These are phyloP conservation scores for Hura crepitans DNA, from an alignment of 441 rosid genomes.

Conservation along the genomic window DNA sequence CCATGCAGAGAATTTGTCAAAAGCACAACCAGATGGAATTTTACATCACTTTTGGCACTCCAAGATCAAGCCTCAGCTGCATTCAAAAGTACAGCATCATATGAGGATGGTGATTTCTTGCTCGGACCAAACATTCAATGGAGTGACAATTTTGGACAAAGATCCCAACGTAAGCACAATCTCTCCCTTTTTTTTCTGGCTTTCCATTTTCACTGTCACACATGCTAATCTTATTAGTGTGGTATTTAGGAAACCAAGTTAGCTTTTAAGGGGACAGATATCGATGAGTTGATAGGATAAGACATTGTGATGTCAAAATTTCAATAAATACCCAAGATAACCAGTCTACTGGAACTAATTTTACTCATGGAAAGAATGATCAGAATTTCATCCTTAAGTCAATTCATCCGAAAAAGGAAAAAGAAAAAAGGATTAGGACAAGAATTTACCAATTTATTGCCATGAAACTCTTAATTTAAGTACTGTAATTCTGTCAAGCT, in stretches of 20 bases:
- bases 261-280: neutral
- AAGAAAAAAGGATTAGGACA: neutral
- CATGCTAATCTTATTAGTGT: neutral
- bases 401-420: neutral
- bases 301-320: neutral
- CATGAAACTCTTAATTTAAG: constrained; percentile 12
- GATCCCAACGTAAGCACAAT: constrained; percentile 31
- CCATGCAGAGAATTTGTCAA: constrained; percentile 22
- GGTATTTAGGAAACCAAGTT: neutral
- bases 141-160: constrained; percentile 13
- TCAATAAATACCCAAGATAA: neutral
- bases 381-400: neutral
- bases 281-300: too few relatives aligned
- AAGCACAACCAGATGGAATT: constrained; percentile 24
- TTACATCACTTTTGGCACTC: constrained; percentile 49
- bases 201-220: neutral
- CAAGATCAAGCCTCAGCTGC: constrained; percentile 44
- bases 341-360: neutral
- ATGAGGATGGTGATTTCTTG: constrained; percentile 1
- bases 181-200: neutral
- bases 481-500: constrained; percentile 13
- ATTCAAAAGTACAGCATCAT: neutral
- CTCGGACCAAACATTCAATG: constrained; percentile 1
- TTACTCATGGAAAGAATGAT: neutral
- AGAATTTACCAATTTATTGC: neutral